Percentiles rank a stretch among this genome's conserved stretches.
Evolutionary conservation across 306 rosid genomes (phyloP).

Genomic region (Fagus crenata): DNA sequence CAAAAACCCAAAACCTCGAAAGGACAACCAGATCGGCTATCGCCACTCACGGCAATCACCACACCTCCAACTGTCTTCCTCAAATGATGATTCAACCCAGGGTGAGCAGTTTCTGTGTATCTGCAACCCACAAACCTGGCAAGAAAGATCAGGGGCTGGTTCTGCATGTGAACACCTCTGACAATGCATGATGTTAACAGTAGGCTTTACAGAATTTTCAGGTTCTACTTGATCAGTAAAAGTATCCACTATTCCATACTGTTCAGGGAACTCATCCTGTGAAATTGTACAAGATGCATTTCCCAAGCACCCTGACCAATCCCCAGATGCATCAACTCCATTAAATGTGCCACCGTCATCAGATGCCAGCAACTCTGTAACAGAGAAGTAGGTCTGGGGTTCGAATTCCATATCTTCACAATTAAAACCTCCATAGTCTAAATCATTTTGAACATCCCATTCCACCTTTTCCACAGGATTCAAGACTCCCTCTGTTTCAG

Average conservation of each 20-base stretch:
- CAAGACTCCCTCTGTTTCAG: slow-evolving; percentile 33
- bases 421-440: slow-evolving; percentile 44
- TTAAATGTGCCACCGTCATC: slow-evolving; percentile 47
- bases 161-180: slow-evolving; percentile 51
- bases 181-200: slow-evolving; percentile 34
- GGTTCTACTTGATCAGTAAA: slow-evolving; percentile 30
- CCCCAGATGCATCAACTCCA: slow-evolving; percentile 51
- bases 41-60: slow-evolving; percentile 78
- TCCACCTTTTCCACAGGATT: slow-evolving; percentile 41
- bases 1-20: neutral
- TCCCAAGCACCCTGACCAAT: slow-evolving; percentile 44
- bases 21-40: slow-evolving; percentile 32
- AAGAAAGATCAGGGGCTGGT: slow-evolving; percentile 73
- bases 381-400: slow-evolving; percentile 76
- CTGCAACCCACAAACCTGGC: slow-evolving; percentile 64
- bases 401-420: slow-evolving; percentile 59
- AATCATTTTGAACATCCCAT: slow-evolving; percentile 46
- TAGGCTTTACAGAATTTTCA: slow-evolving; percentile 26
- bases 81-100: slow-evolving; percentile 48
- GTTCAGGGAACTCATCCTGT: slow-evolving; percentile 35
- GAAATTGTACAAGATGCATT: slow-evolving; percentile 23
- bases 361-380: slow-evolving; percentile 66
- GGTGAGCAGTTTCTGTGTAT: slow-evolving; percentile 74
- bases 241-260: slow-evolving; percentile 29
- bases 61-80: slow-evolving; percentile 62